A percentile compares a stretch with the other conserved stretches of the same genome.
Conservation (phyloP, 345 rosid genomes). For the Cochlearia excelsa region DNA sequence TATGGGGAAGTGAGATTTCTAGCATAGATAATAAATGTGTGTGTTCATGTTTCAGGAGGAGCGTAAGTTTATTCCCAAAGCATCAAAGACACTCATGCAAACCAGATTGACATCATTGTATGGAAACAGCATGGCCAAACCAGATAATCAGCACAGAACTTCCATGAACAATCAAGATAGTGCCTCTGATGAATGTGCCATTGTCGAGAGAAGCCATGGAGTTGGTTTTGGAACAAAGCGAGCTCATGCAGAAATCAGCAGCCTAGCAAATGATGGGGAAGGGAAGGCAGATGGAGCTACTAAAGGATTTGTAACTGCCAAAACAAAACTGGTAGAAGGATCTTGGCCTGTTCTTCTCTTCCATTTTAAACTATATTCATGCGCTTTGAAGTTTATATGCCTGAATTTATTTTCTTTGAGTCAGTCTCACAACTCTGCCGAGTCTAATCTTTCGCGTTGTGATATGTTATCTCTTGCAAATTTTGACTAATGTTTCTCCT, state of each 20-base stretch:
- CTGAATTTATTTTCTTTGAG: slow-evolving; percentile 1
- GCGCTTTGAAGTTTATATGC: neutral
- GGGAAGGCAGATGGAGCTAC: slow-evolving; percentile 45
- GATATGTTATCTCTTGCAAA: slow-evolving; percentile 16
- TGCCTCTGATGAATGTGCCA: slow-evolving; percentile 48
- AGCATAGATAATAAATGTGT: neutral
- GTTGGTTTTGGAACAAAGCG: slow-evolving; percentile 56
- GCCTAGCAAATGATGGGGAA: slow-evolving; percentile 52
- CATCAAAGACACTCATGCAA: slow-evolving; percentile 50
- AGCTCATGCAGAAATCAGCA: slow-evolving; percentile 50
- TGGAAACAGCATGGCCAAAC: slow-evolving; percentile 55
- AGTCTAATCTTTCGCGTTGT: slow-evolving; percentile 12
- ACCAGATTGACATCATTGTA: slow-evolving; percentile 67
- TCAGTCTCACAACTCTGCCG: slow-evolving; percentile 10
- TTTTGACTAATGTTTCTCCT: slow-evolving; percentile 29
- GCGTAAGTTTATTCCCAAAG: slow-evolving; percentile 42
- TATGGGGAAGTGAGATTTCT: neutral
- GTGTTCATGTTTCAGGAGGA: slow-evolving; percentile 52
- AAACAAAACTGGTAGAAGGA: slow-evolving; percentile 76
- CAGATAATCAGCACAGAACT: slow-evolving; percentile 37
- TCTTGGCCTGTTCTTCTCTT: slow-evolving; percentile 8
- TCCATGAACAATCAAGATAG: slow-evolving; percentile 42
- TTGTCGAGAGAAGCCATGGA: slow-evolving; percentile 48
- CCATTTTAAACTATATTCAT: no score
- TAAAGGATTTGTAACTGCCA: slow-evolving; percentile 82